These are phyloP conservation scores for Starmerella apicola DNA, from an alignment of 805 yeast species.

Conservation along the genomic window DNA sequence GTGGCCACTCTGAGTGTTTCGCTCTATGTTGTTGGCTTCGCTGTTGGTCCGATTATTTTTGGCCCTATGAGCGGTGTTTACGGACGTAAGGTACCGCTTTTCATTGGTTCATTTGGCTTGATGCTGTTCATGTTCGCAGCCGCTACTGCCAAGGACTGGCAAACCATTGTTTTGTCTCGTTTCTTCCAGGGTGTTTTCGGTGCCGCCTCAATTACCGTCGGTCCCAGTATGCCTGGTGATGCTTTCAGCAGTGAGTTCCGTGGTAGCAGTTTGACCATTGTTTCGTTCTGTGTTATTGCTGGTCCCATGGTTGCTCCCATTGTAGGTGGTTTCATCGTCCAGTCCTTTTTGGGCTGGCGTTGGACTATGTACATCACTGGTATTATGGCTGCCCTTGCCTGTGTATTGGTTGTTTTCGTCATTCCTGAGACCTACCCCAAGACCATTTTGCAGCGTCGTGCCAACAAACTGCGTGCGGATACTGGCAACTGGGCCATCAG, in stretches of 20 bases:
- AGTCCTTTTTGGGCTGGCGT: slow-evolving; percentile 62
- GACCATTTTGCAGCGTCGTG: slow-evolving; percentile 48
- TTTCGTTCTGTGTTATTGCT: slow-evolving; percentile 50
- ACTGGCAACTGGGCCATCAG: slow-evolving; percentile 77
- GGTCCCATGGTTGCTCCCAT: slow-evolving; percentile 82
- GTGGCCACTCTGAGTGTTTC: slow-evolving; percentile 70
- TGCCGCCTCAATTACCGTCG: slow-evolving; percentile 74
- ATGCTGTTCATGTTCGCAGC: slow-evolving; percentile 54
- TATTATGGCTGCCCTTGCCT: slow-evolving; percentile 39
- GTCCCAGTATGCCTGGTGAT: slow-evolving; percentile 80
- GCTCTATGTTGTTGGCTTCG: slow-evolving; percentile 82
- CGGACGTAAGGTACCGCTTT: slow-evolving; percentile 54
- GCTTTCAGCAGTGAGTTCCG: slow-evolving; percentile 52
- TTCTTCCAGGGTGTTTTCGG: slow-evolving; percentile 75
- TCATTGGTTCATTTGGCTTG: slow-evolving; percentile 46
- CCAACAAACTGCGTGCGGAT: slow-evolving; percentile 45
- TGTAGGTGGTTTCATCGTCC: slow-evolving; percentile 55
- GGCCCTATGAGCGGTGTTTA: slow-evolving; percentile 75
- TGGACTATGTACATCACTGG: slow-evolving; percentile 69
- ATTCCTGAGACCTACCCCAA: slow-evolving; percentile 64
- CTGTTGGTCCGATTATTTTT: slow-evolving; percentile 83
- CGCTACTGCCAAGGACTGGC: slow-evolving; percentile 68
- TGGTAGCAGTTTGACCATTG: slow-evolving; percentile 64
- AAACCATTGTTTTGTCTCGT: slow-evolving; percentile 56
- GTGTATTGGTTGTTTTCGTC: slow-evolving; percentile 33